Conservation (phyloP, 768 basidiomycete genomes). For the Psilocybe cubensis region DNA sequence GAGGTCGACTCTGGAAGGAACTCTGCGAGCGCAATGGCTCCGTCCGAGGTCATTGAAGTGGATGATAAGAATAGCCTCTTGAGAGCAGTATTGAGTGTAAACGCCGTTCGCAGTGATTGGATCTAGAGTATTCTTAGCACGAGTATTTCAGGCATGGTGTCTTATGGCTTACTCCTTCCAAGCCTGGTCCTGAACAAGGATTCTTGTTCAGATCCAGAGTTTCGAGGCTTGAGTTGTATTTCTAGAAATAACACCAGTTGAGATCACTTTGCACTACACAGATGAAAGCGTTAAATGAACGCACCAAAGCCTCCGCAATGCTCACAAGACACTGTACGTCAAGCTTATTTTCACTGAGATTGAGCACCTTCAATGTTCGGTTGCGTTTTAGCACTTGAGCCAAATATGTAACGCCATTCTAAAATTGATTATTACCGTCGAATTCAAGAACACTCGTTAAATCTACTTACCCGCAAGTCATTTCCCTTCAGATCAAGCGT, state of each 20-base stretch:
- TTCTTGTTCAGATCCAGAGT: constrained; percentile 94
- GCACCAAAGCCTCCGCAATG: constrained; percentile 88
- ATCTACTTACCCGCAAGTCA: constrained; percentile 77
- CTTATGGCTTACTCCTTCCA: constrained; percentile 79
- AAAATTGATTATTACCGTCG: constrained; percentile 22
- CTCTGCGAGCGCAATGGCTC: constrained; percentile 94
- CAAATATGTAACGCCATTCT: constrained; percentile 84
- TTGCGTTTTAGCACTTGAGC: constrained; percentile 97
- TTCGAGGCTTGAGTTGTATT: constrained; percentile 93
- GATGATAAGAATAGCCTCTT: constrained; percentile 92
- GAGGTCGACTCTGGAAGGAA: constrained; percentile 91
- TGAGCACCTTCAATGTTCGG: constrained; percentile 91
- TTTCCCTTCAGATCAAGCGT: constrained; percentile 93
- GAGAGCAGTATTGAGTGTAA: constrained; percentile 89
- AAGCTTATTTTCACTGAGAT: constrained; percentile 93
- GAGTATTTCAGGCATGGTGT: neutral
- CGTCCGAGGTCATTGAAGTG: constrained; percentile 77
- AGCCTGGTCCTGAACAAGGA: constrained; percentile 85
- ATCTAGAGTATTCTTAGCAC: constrained; percentile 46
- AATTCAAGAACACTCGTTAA: neutral
- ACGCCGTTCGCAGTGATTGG: constrained; percentile 88
- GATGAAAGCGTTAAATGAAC: constrained; percentile 25
- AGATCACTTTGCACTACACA: neutral
- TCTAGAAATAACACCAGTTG: constrained; percentile 46
- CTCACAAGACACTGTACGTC: constrained; percentile 79